A percentile compares a stretch with the other conserved stretches of the same genome.
phyloP scores from a whole-genome alignment of 2,329 filamentous ascomycete genomes.

The Aquanectria penicillioides region DNA sequence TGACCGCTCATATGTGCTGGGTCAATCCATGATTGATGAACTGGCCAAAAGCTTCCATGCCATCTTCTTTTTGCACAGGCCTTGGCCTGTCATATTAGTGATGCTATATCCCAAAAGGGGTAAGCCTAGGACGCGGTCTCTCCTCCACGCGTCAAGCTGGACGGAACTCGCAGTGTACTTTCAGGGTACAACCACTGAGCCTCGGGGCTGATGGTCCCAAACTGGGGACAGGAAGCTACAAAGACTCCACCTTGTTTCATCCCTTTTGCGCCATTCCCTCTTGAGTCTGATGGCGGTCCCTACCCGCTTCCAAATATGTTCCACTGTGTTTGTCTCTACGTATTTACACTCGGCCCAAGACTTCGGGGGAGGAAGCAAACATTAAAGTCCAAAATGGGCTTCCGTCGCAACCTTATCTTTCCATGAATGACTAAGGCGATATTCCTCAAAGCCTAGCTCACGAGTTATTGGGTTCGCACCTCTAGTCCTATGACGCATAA shows the following conservation, averaged over 20 bases:
- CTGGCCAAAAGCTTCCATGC: background rate
- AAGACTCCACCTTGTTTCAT: slow-evolving; percentile 38
- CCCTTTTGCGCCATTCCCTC: slow-evolving; percentile 30
- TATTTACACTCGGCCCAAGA: background rate
- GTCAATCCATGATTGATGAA: background rate
- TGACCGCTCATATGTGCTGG: too few relatives aligned
- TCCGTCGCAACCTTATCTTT: too few relatives aligned
- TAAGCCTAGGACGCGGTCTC: slow-evolving; percentile 22
- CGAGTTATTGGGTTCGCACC: too few relatives aligned
- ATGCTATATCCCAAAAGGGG: slow-evolving; percentile 24
- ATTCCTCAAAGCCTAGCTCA: too few relatives aligned
- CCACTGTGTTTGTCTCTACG: background rate
- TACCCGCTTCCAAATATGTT: slow-evolving; percentile 7
- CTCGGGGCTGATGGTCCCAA: too few relatives aligned
- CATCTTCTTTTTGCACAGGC: background rate
- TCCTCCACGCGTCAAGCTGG: slow-evolving; percentile 20
- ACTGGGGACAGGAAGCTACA: slow-evolving; percentile 18
- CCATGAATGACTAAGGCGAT: too few relatives aligned
- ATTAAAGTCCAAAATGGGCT: too few relatives aligned
- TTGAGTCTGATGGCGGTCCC: slow-evolving; percentile 6
- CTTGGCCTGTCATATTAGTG: slow-evolving; percentile 1
- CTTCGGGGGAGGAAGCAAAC: too few relatives aligned
- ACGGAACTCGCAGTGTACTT: slow-evolving; percentile 15
- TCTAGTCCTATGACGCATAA: too few relatives aligned
- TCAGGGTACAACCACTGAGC: slow-evolving; percentile 3